These are phyloP conservation scores for Penicillium pulvis DNA, from an alignment of 495 filamentous ascomycete species.

Conservation along the genomic window DNA sequence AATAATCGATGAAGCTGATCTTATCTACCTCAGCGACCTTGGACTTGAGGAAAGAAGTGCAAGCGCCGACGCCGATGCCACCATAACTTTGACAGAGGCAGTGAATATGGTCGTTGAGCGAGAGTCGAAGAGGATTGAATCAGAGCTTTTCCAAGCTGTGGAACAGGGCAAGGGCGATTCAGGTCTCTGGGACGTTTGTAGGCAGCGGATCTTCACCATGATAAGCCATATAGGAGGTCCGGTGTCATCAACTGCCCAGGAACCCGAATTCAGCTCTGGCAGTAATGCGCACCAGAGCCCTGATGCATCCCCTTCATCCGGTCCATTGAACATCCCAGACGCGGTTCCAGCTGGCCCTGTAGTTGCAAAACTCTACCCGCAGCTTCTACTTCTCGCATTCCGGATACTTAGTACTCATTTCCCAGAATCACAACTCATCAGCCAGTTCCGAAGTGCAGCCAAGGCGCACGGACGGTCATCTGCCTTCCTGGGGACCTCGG, in stretches of 20 bases:
- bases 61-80: conserved; percentile 2
- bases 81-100: conserved; percentile 26
- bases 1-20: not conserved
- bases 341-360: conserved; percentile 51
- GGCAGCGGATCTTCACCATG: conserved; percentile 68
- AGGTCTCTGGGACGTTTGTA: conserved; percentile 71
- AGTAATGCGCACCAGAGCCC: not conserved
- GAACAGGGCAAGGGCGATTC: conserved; percentile 58
- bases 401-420: conserved; percentile 64
- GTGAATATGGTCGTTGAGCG: conserved; percentile 31
- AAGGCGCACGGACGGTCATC: conserved; percentile 70
- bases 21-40: not conserved
- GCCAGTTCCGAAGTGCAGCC: conserved; percentile 67
- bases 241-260: not conserved
- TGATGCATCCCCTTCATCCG: not conserved
- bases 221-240: conserved; percentile 42
- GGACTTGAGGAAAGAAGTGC: not conserved
- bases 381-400: conserved; percentile 63
- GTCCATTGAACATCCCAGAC: conserved; percentile 31
- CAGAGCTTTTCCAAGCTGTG: conserved; percentile 29
- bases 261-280: not conserved
- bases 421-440: conserved; percentile 59
- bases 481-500: conserved; percentile 71
- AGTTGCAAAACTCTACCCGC: conserved; percentile 68
- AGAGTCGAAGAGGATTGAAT: conserved; percentile 32